Percentiles rank a stretch among this genome's conserved stretches.
phyloP scores from a whole-genome alignment of 768 basidiomycete genomes.

The Crucibulum laeve region DNA sequence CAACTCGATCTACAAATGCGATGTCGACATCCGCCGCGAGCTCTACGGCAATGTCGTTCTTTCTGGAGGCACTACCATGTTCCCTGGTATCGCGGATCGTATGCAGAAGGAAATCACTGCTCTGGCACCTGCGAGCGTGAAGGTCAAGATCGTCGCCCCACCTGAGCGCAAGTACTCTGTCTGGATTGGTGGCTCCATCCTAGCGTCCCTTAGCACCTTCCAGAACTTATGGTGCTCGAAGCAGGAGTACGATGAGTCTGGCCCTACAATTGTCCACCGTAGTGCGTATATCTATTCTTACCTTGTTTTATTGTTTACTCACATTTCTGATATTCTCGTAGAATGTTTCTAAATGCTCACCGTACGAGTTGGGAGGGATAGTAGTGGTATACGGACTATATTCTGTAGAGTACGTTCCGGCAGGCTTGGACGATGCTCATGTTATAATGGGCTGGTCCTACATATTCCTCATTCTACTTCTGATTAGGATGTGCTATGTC shows the following conservation, averaged over 20 bases:
- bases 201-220: constrained; percentile 91
- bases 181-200: constrained; percentile 88
- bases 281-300: constrained; percentile 49
- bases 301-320: not conserved
- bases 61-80: constrained; percentile 92
- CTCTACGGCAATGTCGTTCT: constrained; percentile 81
- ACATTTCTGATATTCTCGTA: constrained; percentile 6
- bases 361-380: not conserved
- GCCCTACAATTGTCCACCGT: constrained; percentile 77
- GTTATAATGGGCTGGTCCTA: too few relatives aligned
- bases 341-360: constrained; percentile 22
- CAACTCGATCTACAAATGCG: constrained; percentile 86
- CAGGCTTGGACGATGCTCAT: too few relatives aligned
- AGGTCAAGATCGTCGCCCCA: constrained; percentile 92
- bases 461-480: too few relatives aligned
- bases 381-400: too few relatives aligned
- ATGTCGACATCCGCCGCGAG: constrained; percentile 81
- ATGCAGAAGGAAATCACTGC: constrained; percentile 93
- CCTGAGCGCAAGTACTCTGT: constrained; percentile 95
- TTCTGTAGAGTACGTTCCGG: too few relatives aligned
- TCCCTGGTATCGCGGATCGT: constrained; percentile 93
- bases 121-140: constrained; percentile 85
- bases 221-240: constrained; percentile 95
- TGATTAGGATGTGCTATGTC: too few relatives aligned
- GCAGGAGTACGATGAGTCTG: constrained; percentile 88